Base-by-base conservation (phyloP, 805 yeast species). In the Nakazawaea ernobii region DNA sequence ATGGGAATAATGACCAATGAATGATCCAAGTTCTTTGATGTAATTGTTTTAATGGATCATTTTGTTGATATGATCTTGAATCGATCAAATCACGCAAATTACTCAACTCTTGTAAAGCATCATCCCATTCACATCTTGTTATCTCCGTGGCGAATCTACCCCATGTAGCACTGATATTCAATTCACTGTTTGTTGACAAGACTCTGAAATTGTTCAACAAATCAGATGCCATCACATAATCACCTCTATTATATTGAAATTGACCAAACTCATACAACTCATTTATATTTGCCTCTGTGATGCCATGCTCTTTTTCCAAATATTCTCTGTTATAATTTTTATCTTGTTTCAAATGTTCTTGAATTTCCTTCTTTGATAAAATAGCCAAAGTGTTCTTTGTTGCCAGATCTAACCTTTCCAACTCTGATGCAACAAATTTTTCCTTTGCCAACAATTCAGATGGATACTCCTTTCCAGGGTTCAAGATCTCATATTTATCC, bases 1-100 rank as follows among this genome's bases (percentile, higher is more conserved):
- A 79, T 52, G 82, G 80, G 69, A 80, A 82, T 51, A 83, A 66
- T 1, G 84, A 69, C 81, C 86, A 82, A 65, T 82, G 88, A 58
- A 82, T 75, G 50, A 82, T 66, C 86, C 87, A 82, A 32, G 82
- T 73, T 59, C 85, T 76, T 55, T 79, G 70, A 60, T 80, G 80
- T 47, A 82, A 70, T 65, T 80, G 87, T 43, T 69, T 71, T 53
- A 78, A 65, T 39, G 85, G 77, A 48, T 78, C 76, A 14, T 73
- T 68, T 24, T 46, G 42, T 43, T 61, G 59, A 53, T 70, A 66
- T 9, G 77, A 68, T 62, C 81, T 70, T 32, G 75, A 70, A 59
- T 82, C 87, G 30, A 80, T 71, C 43, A 76, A 68, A 52, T 80
- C 86, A 55, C 83, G 73, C 42, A 82, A 67, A 56, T 73, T 74